phyloP scores from a whole-genome alignment of 1,139 yeast genomes.

The Hansenula lynferdii region DNA sequence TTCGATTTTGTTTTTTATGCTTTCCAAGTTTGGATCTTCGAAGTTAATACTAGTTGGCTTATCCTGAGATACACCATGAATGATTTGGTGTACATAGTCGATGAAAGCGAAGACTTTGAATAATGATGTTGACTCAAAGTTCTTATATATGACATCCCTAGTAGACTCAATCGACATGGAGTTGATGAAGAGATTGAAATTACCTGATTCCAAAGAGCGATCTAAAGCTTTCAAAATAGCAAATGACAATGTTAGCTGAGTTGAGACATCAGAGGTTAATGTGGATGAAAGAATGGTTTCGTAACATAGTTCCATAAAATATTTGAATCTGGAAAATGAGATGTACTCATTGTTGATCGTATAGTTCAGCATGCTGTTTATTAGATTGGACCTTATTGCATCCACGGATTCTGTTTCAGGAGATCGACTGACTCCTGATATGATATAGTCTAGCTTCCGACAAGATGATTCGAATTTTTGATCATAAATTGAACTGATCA shows the following conservation, averaged over 20 bases:
- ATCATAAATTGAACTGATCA: constrained; percentile 18
- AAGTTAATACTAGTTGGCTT: constrained; percentile 2
- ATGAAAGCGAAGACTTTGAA: background rate
- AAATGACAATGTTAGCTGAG: constrained; percentile 9
- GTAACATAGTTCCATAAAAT: constrained; percentile 9
- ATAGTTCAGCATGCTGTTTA: constrained; percentile 13
- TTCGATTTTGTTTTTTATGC: background rate
- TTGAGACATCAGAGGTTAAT: constrained; percentile 7
- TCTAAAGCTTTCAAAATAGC: constrained; percentile 2
- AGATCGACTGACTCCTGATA: constrained; percentile 9
- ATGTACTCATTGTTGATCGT: constrained; percentile 12
- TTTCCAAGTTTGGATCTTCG: background rate
- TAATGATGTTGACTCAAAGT: background rate
- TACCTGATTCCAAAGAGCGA: background rate
- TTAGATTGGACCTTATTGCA: constrained; percentile 16
- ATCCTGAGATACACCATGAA: no score
- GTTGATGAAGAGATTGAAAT: background rate
- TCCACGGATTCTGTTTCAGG: constrained; percentile 9
- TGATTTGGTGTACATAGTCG: no score
- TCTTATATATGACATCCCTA: background rate
- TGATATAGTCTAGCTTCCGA: constrained; percentile 16
- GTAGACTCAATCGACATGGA: background rate
- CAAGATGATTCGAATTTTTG: constrained; percentile 18
- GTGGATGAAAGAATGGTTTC: constrained; percentile 9
- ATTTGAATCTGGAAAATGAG: constrained; percentile 9